A percentile compares a stretch with the other conserved stretches of the same genome.
Conservation (phyloP, 108 stramenopile species). For the Aurantiochytrium sp. region DNA sequence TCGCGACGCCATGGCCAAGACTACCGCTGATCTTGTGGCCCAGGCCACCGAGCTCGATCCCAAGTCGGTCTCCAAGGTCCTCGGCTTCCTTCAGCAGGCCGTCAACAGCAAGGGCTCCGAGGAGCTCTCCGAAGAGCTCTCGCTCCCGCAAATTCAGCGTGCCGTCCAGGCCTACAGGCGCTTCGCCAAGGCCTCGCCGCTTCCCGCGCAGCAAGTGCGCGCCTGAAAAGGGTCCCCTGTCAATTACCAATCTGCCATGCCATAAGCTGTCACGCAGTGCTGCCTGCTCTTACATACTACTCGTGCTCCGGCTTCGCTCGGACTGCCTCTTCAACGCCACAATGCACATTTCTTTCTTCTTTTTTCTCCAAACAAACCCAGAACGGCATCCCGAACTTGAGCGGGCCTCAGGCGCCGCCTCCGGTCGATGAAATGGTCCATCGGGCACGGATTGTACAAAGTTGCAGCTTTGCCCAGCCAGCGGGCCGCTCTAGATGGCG, state of each 20-base stretch:
- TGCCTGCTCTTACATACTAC: too few species aligned
- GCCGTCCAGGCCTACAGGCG: not conserved
- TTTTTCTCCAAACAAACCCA: too few species aligned
- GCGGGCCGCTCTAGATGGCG: not conserved
- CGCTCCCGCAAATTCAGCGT: not conserved
- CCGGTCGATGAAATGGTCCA: too few species aligned
- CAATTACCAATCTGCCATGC: not conserved
- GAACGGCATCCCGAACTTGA: too few species aligned
- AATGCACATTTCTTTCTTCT: not conserved
- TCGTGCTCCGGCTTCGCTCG: too few species aligned
- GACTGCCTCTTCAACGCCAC: not conserved
- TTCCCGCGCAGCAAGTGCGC: slow-evolving; percentile 6
- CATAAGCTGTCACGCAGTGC: too few species aligned
- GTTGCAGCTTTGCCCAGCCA: too few species aligned
- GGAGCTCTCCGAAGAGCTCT: not conserved
- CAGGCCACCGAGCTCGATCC: slow-evolving; percentile 10
- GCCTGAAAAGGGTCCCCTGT: not conserved
- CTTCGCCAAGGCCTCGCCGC: slow-evolving; percentile 18
- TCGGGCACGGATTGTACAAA: too few species aligned
- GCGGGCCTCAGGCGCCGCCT: too few species aligned
- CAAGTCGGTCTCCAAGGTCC: not conserved
- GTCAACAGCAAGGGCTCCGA: not conserved
- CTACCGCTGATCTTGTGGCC: not conserved
- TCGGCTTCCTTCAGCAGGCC: not conserved
- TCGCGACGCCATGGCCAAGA: not conserved